Evolutionary conservation across 2,329 filamentous ascomycete genomes (phyloP).

Genomic region (Grosmannia huntii): DNA sequence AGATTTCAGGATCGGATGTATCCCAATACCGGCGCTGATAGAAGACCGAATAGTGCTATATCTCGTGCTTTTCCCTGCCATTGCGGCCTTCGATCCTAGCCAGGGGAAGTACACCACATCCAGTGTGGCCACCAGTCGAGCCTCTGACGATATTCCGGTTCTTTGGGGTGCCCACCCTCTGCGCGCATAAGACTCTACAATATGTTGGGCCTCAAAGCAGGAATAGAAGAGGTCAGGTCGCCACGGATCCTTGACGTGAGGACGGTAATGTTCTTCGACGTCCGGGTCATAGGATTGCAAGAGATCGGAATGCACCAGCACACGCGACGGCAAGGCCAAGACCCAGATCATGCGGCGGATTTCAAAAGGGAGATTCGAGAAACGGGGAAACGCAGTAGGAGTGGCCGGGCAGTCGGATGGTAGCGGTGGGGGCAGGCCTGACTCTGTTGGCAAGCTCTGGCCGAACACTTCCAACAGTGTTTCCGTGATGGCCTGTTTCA

Average conservation of each 20-base stretch:
- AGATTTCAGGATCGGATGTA: too few species aligned
- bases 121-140: not conserved
- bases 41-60: not conserved
- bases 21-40: not conserved
- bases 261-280: not conserved
- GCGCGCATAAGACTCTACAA: slow-evolving; percentile 1
- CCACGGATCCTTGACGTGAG: slow-evolving; percentile 9
- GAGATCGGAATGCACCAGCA: slow-evolving; percentile 9
- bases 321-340: slow-evolving; percentile 8
- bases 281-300: not conserved
- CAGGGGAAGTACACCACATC: slow-evolving; percentile 11
- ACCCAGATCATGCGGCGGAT: slow-evolving; percentile 12
- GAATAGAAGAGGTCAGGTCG: slow-evolving; percentile 10
- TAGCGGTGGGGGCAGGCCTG: not conserved
- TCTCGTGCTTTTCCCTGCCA: not conserved
- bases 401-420: not conserved
- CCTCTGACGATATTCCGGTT: not conserved
- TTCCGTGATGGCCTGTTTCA: slow-evolving; percentile 6
- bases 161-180: not conserved
- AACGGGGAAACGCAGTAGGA: slow-evolving; percentile 1
- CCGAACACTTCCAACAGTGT: slow-evolving; percentile 6
- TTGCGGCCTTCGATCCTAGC: not conserved
- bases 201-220: slow-evolving; percentile 7
- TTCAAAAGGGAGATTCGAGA: slow-evolving; percentile 8
- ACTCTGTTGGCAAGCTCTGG: not conserved